phyloP scores from a whole-genome alignment of 2,329 filamentous ascomycete genomes.

The Fusarium chlamydosporum region DNA sequence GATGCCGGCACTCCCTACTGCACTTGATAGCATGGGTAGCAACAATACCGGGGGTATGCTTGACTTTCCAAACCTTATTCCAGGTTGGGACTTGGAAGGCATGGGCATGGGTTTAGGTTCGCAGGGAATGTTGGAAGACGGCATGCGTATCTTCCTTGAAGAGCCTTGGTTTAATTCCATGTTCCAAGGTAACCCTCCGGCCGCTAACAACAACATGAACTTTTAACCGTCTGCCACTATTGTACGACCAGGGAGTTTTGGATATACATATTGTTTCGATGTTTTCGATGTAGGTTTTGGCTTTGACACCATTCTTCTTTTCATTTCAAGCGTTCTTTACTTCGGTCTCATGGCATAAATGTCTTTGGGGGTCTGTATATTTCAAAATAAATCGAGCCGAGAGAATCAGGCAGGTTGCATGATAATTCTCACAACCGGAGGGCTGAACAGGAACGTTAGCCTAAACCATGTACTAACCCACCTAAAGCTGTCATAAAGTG shows the following conservation, averaged over 20 bases:
- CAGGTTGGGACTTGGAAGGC: slow-evolving; percentile 52
- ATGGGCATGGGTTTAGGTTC: slow-evolving; percentile 49
- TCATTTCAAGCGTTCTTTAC: neutral
- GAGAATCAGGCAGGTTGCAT: too few relatives aligned
- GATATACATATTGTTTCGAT: neutral
- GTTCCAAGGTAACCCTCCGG: slow-evolving; percentile 55
- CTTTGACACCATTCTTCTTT: neutral
- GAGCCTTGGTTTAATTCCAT: slow-evolving; percentile 59
- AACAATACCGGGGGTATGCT: slow-evolving; percentile 38
- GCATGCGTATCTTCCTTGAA: slow-evolving; percentile 56
- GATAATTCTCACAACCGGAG: too few relatives aligned
- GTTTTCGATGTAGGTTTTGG: neutral
- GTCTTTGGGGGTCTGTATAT: neutral
- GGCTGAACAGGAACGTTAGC: too few relatives aligned
- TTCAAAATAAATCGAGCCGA: neutral
- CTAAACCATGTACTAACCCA: too few relatives aligned
- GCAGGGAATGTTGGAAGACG: slow-evolving; percentile 53
- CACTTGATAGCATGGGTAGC: slow-evolving; percentile 25
- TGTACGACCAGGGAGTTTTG: neutral
- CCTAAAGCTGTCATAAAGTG: too few relatives aligned
- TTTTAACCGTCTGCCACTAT: slow-evolving; percentile 44
- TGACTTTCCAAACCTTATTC: slow-evolving; percentile 43
- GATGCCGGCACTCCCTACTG: slow-evolving; percentile 38
- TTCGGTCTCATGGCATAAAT: neutral
- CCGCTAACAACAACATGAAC: slow-evolving; percentile 54